Evolutionary conservation across 257 asterid genomes (phyloP), one percentile per base, ranked within the genome.

Genomic region (Jacaranda mimosifolia): DNA sequence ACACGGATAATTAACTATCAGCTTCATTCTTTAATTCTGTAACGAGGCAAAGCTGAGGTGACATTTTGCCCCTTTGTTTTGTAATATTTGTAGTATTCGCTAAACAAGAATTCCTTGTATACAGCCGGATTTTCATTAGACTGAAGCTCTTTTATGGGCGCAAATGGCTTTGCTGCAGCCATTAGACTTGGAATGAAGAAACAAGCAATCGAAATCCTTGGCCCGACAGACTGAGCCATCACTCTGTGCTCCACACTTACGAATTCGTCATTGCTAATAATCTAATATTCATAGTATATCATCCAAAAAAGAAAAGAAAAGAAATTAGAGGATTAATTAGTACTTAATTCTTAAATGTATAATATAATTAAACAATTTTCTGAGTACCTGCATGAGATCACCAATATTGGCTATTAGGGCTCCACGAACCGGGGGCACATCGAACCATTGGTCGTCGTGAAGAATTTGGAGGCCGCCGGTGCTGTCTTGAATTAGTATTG

Each of bases 161-260:
- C 82, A 59, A 78, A 78, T 13, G 77, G 77, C 73, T 70, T 78
- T 3, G 43, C 45, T 9, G n/a, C 7, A 36, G 77, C 82, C 73
- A 9, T 18, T 4, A 49, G 35, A 21, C 85, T 81, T 53, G 82
- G 82, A 39, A 62, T 46, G 72, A 77, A 77, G 70, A 82, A 82
- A 26, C 83, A 73, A 2, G 80, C 86, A 4, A 82, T 68, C 3
- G 80, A 82, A 17, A 82, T 46, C 59, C 86, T 73, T 1, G 80
- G 86, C 36, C 83, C 83, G 7, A 58, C 57, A 0, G 77, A 52
- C 46, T 82, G 80, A 35, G 86, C 72, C 46, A 82, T 6, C 46
- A 78, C 86, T 64, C 86, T 62, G 15, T 82, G 86, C 80, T 82
- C 77, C 68, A 80, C 81, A 38, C 84, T 80, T 64, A 59, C 46